A percentile compares a stretch with the other conserved stretches of the same genome.
phyloP scores from a whole-genome alignment of 257 asterid genomes.

The Schizonepeta tenuifolia region DNA sequence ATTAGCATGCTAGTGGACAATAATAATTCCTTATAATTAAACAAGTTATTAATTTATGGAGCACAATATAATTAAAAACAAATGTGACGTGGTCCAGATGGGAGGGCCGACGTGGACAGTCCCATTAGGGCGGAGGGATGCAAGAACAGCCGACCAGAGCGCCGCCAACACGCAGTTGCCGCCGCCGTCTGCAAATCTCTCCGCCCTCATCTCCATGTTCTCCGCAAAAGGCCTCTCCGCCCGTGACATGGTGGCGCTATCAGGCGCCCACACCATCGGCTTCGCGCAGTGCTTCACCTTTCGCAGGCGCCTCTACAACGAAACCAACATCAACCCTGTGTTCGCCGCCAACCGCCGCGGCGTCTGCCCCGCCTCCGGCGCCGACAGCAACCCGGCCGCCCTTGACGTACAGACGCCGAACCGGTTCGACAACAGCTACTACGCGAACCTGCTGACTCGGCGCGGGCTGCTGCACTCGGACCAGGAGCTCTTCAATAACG shows the following conservation, averaged over 20 bases:
- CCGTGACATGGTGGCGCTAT: conserved; percentile 65
- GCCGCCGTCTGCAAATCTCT: conserved; percentile 41
- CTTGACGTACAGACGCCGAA: conserved; percentile 47
- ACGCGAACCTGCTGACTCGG: conserved; percentile 40
- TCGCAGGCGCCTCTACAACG: conserved; percentile 61
- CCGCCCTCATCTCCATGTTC: conserved; percentile 51
- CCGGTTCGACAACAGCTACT: conserved; percentile 56
- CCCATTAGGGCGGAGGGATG: conserved; percentile 65
- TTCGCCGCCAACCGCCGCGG: conserved; percentile 54
- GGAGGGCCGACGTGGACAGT: conserved; percentile 66
- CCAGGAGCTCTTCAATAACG: conserved; percentile 68
- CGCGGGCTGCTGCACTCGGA: conserved; percentile 71
- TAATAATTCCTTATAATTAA: too few species aligned
- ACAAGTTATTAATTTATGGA: too few species aligned
- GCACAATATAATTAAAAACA: too few species aligned
- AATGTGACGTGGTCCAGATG: conserved; percentile 18
- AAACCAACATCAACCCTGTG: conserved; percentile 52
- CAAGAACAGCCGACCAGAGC: conserved; percentile 55
- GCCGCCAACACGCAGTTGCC: conserved; percentile 60
- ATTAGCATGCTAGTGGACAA: too few species aligned
- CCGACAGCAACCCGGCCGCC: conserved; percentile 47
- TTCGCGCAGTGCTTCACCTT: conserved; percentile 57
- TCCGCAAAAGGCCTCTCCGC: conserved; percentile 50
- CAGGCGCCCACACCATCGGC: conserved; percentile 76
- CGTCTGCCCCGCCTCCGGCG: conserved; percentile 56